Evolutionary conservation across 805 yeast species (phyloP).

Genomic region (Trichomonascus vanleenenianus): DNA sequence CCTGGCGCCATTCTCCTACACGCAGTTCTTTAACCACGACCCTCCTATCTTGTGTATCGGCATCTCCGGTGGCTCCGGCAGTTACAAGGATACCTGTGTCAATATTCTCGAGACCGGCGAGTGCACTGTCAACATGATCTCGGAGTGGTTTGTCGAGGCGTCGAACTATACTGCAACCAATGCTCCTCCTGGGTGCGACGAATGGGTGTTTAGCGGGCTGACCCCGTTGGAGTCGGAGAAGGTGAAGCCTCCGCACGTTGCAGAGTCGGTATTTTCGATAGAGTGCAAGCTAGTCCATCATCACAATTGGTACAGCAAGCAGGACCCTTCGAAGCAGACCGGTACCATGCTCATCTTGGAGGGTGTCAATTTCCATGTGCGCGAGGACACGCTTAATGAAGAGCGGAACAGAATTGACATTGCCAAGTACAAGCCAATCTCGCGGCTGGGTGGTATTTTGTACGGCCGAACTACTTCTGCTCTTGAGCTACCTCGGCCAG

Average conservation of each 20-base stretch:
- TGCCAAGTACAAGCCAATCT: conserved; percentile 43
- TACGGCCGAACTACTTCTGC: conserved; percentile 40
- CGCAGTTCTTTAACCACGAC: conserved; percentile 39
- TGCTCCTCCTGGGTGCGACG: conserved; percentile 44
- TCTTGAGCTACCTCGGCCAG: conserved; percentile 41
- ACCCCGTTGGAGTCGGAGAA: conserved; percentile 37
- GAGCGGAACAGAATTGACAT: conserved; percentile 36
- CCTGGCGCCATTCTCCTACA: conserved; percentile 56
- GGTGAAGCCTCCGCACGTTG: conserved; percentile 51
- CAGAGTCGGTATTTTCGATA: conserved; percentile 52
- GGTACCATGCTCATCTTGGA: conserved; percentile 42
- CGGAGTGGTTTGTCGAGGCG: conserved; percentile 61
- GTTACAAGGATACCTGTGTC: conserved; percentile 42
- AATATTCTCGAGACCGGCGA: conserved; percentile 47
- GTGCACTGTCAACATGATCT: conserved; percentile 46
- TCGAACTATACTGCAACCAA: conserved; percentile 44
- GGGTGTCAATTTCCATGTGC: conserved; percentile 48
- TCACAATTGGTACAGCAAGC: conserved; percentile 40
- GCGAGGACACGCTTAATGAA: conserved; percentile 45
- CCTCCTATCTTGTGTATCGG: conserved; percentile 55
- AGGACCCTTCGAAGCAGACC: conserved; percentile 29
- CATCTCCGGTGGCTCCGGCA: conserved; percentile 33
- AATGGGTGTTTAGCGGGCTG: conserved; percentile 49
- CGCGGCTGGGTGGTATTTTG: conserved; percentile 45
- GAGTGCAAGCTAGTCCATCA: conserved; percentile 43